Evolutionary conservation across 2,329 filamentous ascomycete genomes (phyloP), one percentile per base, ranked within the genome.

Genomic region (Penicillium sp.): DNA sequence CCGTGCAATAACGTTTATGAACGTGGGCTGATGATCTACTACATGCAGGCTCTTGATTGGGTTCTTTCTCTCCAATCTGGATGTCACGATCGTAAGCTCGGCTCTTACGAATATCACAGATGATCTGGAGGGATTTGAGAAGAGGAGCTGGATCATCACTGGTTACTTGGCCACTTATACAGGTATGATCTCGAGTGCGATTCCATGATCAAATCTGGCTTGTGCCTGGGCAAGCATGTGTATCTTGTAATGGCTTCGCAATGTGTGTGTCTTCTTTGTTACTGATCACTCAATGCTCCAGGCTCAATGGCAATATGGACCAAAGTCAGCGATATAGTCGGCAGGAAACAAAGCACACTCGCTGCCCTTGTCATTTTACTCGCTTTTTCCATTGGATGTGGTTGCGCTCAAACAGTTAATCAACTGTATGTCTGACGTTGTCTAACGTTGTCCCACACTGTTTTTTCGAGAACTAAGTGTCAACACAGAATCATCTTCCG

Each of bases 11-110:
- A 7, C 6, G 12, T 3, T 35, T 3, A 7, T 46, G 9, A 13
- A 29, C 11, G n/a, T 4, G 13, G 30, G 28, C 16, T 36, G n/a
- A 41, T 18, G 3, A 33, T 33, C 6, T 19, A 39, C 19, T 22
- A 3, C 19, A 22, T 8, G 3, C n/a, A 61, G 67, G 25, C 54
- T 63, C 14, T 42, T 65, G 40, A 58, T 63, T 43, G 49, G 62
- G 8, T 61, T 64, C 40, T 70, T 65, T 31, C 56, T 70, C 12
- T 60, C 63, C 13, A 68, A 65, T 38, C 28, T 71, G 16, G 64
- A 71, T 48, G 56, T 64, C n/a, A 63, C 66, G 3, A 64, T 71
- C 22, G 65, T 67, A 3, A 70, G 66, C 51, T 70, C 67, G 1
- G 61, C 67, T 4, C 54, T 72, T 1, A 54, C 70, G 3, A 55